Conservation (phyloP, 352 stramenopile genomes). For the Globisporangium echinulatum region DNA sequence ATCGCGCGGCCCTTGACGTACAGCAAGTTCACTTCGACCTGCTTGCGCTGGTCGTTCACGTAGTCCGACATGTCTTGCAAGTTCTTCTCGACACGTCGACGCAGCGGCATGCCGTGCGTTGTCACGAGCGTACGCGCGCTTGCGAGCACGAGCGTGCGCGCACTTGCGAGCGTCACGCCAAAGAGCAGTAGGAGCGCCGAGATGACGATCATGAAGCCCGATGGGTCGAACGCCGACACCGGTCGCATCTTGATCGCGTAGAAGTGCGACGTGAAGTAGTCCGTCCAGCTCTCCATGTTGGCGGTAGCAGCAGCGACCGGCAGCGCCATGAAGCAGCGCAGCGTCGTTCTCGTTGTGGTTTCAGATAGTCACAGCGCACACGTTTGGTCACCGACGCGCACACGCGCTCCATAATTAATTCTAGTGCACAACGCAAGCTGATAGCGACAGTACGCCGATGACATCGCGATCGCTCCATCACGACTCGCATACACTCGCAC, state of each 20-base stretch:
- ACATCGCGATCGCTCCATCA: too few relatives aligned
- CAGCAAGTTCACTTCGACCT: slow-evolving; percentile 30
- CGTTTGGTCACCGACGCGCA: too few relatives aligned
- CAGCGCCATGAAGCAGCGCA: too few relatives aligned
- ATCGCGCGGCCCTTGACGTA: too few relatives aligned
- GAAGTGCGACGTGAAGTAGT: slow-evolving; percentile 80
- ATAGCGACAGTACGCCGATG: too few relatives aligned
- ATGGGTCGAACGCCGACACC: slow-evolving; percentile 79
- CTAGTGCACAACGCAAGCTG: too few relatives aligned
- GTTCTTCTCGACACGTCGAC: slow-evolving; percentile 62
- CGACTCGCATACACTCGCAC: too few relatives aligned
- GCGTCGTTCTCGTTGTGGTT: too few relatives aligned
- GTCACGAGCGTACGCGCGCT: slow-evolving; percentile 1
- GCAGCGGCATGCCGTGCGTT: slow-evolving; percentile 28
- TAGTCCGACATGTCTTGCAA: slow-evolving; percentile 76
- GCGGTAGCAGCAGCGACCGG: too few relatives aligned
- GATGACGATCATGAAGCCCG: slow-evolving; percentile 81
- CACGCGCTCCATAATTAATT: too few relatives aligned
- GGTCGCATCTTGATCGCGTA: slow-evolving; percentile 70
- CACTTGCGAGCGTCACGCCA: slow-evolving; percentile 46
- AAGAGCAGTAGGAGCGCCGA: slow-evolving; percentile 60
- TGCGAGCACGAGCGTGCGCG: slow-evolving; percentile 32
- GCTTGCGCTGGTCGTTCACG: slow-evolving; percentile 60
- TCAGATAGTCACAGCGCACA: too few relatives aligned
- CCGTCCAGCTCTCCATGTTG: slow-evolving; percentile 58